These are phyloP conservation scores for Pseudonitzschia multistriata DNA, from an alignment of 108 stramenopile genomes.

Conservation along the genomic window DNA sequence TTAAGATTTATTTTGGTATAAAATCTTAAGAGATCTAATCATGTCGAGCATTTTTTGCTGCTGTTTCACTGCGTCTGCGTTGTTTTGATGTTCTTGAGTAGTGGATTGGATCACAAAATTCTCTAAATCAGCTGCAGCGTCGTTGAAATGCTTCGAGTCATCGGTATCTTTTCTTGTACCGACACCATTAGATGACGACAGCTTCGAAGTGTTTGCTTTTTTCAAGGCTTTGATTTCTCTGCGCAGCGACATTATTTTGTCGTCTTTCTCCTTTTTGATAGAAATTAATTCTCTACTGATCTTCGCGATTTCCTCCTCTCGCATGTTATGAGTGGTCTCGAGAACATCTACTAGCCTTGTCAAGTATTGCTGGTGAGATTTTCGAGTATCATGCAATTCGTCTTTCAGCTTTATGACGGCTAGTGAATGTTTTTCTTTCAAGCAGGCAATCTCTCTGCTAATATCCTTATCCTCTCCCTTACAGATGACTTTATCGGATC, in stretches of 20 bases:
- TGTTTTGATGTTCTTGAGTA: background rate
- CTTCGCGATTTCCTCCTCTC: conserved; percentile 28
- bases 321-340: conserved; percentile 50
- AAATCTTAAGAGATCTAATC: conserved; percentile 10
- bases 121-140: conserved; percentile 6
- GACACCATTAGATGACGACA: background rate
- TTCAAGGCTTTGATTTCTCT: conserved; percentile 29
- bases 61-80: background rate
- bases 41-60: conserved; percentile 22
- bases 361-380: conserved; percentile 61
- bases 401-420: conserved; percentile 51
- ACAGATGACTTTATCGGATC: conserved; percentile 19
- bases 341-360: conserved; percentile 61
- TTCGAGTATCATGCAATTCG: conserved; percentile 52
- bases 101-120: conserved; percentile 8
- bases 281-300: conserved; percentile 23
- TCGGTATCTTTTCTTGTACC: conserved; percentile 8
- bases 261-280: conserved; percentile 29
- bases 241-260: conserved; percentile 24
- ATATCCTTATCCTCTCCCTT: conserved; percentile 10
- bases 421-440: conserved; percentile 43
- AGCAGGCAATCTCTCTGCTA: conserved; percentile 24
- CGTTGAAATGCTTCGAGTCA: conserved; percentile 13
- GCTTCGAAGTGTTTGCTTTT: background rate
- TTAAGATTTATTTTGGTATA: background rate